A percentile compares a stretch with the other conserved stretches of the same genome.
phyloP scores from a whole-genome alignment of 169 alveolate genomes.

The Plasmodium reichenowi region DNA sequence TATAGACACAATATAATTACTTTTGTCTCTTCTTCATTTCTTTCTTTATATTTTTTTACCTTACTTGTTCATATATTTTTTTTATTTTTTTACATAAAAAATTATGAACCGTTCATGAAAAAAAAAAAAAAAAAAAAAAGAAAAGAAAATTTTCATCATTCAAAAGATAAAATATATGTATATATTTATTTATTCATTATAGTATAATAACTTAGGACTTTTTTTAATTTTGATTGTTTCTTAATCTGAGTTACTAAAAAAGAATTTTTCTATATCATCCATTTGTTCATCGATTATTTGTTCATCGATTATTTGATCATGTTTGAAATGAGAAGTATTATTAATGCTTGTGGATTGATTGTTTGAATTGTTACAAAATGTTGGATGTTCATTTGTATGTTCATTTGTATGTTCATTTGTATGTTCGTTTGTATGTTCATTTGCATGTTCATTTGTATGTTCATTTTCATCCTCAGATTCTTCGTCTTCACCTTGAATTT shows the following conservation, averaged over 20 bases:
- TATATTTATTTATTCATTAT: not conserved
- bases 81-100: no score
- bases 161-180: not conserved
- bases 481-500: constrained; percentile 65
- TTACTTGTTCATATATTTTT: not conserved
- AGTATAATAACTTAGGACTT: no score
- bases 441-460: not conserved
- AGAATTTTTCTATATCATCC: constrained; percentile 56
- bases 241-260: constrained; percentile 32
- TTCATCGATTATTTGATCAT: constrained; percentile 12
- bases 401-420: not conserved
- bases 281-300: not conserved
- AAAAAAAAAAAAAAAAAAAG: no score
- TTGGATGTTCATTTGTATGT: constrained; percentile 1
- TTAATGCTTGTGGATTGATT: not conserved
- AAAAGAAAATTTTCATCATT: no score
- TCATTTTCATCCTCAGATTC: constrained; percentile 59
- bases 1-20: no score
- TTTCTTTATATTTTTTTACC: not conserved
- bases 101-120: no score
- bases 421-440: not conserved
- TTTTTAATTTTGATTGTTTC: no score
- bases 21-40: no score
- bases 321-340: not conserved
- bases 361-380: not conserved